Evolutionary conservation across 2,329 filamentous ascomycete genomes (phyloP).

Genomic region (Trichothecium roseum): DNA sequence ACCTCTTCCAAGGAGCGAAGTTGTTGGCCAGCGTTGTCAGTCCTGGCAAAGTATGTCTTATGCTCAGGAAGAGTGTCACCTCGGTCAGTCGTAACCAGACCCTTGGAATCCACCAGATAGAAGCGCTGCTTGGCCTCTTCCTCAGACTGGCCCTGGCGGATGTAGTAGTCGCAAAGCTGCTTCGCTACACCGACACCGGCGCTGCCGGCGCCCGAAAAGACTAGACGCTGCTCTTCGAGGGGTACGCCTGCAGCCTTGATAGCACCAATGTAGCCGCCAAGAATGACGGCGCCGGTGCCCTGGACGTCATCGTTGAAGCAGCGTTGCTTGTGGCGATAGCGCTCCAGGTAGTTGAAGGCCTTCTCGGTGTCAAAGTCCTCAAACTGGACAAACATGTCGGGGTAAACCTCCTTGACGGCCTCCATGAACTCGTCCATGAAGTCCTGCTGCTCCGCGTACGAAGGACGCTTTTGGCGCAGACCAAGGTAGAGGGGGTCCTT

Average conservation of each 20-base stretch:
- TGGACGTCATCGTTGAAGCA: conserved; percentile 99
- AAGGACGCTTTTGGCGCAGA: conserved; percentile 71
- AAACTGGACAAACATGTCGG: conserved; percentile 71
- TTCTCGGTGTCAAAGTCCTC: conserved; percentile 92
- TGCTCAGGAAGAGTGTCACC: conserved; percentile 91
- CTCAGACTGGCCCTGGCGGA: conserved; percentile 80
- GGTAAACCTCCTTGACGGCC: conserved; percentile 66
- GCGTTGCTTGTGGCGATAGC: conserved; percentile 80
- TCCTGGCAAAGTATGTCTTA: conserved; percentile 61
- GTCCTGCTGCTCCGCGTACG: conserved; percentile 68
- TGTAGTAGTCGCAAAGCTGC: conserved; percentile 96
- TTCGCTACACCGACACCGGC: conserved; percentile 96
- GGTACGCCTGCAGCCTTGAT: conserved; percentile 81
- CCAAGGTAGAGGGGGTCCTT: conserved; percentile 77
- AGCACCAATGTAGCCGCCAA: conserved; percentile 61
- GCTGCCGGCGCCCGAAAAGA: conserved; percentile 93
- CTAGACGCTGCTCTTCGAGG: conserved; percentile 80
- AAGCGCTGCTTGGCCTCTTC: conserved; percentile 83
- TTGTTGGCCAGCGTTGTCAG: conserved; percentile 55
- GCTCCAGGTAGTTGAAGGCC: conserved; percentile 85
- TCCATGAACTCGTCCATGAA: conserved; percentile 98
- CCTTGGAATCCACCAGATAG: conserved; percentile 95
- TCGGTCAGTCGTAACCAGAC: conserved; percentile 84
- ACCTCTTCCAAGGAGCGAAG: conserved; percentile 80
- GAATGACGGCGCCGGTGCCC: conserved; percentile 89